A percentile compares a stretch with the other conserved stretches of the same genome.
Evolutionary conservation across 495 filamentous ascomycete species (phyloP).

Genomic region (Penicillium lagena): DNA sequence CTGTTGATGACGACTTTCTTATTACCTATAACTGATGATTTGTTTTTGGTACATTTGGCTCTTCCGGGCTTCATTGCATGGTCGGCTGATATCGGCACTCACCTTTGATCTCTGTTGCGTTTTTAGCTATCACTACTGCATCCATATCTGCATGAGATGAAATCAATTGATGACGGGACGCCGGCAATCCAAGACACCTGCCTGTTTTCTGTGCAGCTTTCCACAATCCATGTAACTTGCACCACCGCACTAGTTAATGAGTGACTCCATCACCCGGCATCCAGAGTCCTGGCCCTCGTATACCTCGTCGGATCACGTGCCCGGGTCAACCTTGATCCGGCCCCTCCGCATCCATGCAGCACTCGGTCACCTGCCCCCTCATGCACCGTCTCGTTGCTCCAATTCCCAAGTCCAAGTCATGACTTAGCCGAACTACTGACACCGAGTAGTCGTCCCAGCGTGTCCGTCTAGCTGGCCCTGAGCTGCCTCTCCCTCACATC

Average conservation of each 20-base stretch:
- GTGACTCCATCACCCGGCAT: no score
- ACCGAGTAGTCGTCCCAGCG: not conserved
- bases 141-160: not conserved
- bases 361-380: constrained; percentile 2
- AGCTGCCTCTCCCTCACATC: constrained; percentile 5
- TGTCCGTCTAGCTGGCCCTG: not conserved
- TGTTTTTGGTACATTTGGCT: constrained; percentile 5
- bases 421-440: no score
- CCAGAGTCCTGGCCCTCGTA: no score
- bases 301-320: constrained; percentile 10
- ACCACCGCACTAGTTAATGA: no score
- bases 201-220: constrained; percentile 4
- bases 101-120: not conserved
- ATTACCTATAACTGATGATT: constrained; percentile 5
- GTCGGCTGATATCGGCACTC: not conserved
- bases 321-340: constrained; percentile 6
- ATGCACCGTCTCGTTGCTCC: constrained; percentile 1
- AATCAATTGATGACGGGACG: not conserved
- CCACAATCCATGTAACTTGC: not conserved
- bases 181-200: no score
- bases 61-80: not conserved
- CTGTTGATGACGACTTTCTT: constrained; percentile 30
- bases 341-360: constrained; percentile 23
- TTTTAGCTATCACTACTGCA: not conserved
- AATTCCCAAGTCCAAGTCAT: constrained; percentile 3